Evolutionary conservation across 2,329 filamentous ascomycete species (phyloP).

Genomic region (Diaporthe sp.): DNA sequence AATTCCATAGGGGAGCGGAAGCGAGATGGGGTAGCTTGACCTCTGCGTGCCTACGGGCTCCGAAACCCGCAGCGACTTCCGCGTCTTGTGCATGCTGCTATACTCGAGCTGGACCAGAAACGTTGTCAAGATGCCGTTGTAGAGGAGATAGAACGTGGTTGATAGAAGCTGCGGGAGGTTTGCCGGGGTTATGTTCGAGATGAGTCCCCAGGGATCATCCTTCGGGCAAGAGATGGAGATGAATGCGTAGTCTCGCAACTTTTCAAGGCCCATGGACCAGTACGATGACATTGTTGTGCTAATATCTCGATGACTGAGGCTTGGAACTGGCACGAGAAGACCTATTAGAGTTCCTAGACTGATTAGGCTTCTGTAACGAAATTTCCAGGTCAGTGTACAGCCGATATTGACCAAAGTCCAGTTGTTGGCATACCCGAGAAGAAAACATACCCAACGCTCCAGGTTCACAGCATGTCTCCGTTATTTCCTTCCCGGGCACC

Average conservation of each 20-base stretch:
- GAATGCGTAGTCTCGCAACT: constrained; percentile 42
- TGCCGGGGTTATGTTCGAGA: constrained; percentile 50
- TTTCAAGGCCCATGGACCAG: constrained; percentile 44
- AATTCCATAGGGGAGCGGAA: constrained; percentile 56
- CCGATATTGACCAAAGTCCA: too few species aligned
- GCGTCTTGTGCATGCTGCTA: constrained; percentile 46
- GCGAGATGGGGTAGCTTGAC: constrained; percentile 54
- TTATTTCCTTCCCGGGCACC: not conserved
- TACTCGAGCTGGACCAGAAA: constrained; percentile 60
- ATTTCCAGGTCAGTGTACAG: not conserved
- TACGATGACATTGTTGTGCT: constrained; percentile 38
- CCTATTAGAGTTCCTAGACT: not conserved
- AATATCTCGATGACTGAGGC: constrained; percentile 35
- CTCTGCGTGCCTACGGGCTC: constrained; percentile 52
- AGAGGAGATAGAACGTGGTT: constrained; percentile 55
- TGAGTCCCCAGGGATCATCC: constrained; percentile 42
- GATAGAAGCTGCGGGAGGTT: constrained; percentile 60
- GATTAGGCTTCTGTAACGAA: not conserved
- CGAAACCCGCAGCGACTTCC: constrained; percentile 54
- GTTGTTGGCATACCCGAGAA: not conserved
- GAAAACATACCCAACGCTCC: not conserved
- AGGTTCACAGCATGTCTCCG: not conserved
- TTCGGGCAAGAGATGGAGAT: constrained; percentile 40
- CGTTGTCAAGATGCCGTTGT: constrained; percentile 56
- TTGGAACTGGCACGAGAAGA: not conserved